Percentiles rank a stretch among this genome's conserved stretches.
Evolutionary conservation across 2,329 filamentous ascomycete species (phyloP).

Genomic region (Exophiala sp.): DNA sequence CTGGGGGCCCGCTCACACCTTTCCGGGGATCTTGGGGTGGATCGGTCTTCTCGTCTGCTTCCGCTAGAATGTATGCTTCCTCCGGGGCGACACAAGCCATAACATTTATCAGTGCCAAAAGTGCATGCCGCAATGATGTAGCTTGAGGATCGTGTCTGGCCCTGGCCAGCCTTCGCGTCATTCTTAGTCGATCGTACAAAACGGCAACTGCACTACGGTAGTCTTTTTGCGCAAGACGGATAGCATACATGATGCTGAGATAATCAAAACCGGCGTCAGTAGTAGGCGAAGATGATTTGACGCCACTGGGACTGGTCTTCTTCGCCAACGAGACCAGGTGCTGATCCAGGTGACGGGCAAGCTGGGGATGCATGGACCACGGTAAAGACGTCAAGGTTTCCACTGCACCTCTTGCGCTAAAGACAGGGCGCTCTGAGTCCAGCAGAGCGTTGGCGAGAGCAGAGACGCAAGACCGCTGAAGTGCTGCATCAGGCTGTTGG

Average conservation of each 20-base stretch:
- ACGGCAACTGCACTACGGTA: slow-evolving; percentile 69
- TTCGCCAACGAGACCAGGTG: slow-evolving; percentile 68
- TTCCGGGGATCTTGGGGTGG: slow-evolving; percentile 20
- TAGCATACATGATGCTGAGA: slow-evolving; percentile 85
- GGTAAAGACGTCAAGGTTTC: slow-evolving; percentile 66
- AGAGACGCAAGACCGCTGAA: slow-evolving; percentile 66
- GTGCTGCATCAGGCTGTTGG: slow-evolving; percentile 62
- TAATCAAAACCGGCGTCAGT: slow-evolving; percentile 53
- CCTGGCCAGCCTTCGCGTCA: slow-evolving; percentile 32
- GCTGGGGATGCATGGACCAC: slow-evolving; percentile 56
- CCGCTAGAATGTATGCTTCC: slow-evolving; percentile 66
- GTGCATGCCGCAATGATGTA: slow-evolving; percentile 58
- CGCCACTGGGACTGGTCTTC: slow-evolving; percentile 56
- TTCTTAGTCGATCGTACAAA: slow-evolving; percentile 28
- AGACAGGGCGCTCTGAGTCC: slow-evolving; percentile 30
- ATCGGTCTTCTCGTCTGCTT: slow-evolving; percentile 8
- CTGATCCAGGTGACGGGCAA: slow-evolving; percentile 72
- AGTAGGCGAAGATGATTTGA: neutral
- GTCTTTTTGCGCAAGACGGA: slow-evolving; percentile 75
- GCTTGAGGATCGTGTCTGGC: slow-evolving; percentile 43
- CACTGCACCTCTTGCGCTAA: slow-evolving; percentile 42
- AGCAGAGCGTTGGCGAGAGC: slow-evolving; percentile 53
- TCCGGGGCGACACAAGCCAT: slow-evolving; percentile 76
- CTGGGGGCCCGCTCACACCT: slow-evolving; percentile 17
- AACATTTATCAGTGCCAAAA: slow-evolving; percentile 87